Evolutionary conservation across 805 yeast genomes (phyloP).

Genomic region (Novakomyces olei): DNA sequence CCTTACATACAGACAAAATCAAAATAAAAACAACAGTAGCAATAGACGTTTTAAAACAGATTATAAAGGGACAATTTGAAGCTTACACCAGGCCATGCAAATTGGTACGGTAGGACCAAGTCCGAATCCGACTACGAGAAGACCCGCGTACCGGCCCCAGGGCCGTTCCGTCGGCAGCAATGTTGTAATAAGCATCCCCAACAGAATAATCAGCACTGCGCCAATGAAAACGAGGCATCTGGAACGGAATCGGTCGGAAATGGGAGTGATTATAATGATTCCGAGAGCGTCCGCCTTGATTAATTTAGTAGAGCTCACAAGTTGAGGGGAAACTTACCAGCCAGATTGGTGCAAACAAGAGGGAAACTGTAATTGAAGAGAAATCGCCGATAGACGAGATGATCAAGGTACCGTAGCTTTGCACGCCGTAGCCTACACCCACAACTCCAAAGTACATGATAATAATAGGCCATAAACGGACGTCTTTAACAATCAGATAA

Average conservation of each 20-base stretch:
- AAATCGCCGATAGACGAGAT: constrained; percentile 45
- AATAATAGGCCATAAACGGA: constrained; percentile 56
- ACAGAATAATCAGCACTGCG: constrained; percentile 44
- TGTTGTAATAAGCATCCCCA: constrained; percentile 55
- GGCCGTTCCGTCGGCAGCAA: constrained; percentile 34
- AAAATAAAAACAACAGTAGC: too few relatives aligned
- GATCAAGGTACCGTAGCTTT: constrained; percentile 65
- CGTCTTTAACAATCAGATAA: constrained; percentile 30
- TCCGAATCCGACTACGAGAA: constrained; percentile 65
- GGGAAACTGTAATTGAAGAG: constrained; percentile 44
- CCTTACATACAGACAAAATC: too few relatives aligned
- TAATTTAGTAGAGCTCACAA: too few relatives aligned
- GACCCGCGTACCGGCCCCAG: constrained; percentile 65
- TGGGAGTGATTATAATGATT: constrained; percentile 51
- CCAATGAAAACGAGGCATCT: constrained; percentile 42
- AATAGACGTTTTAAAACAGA: too few relatives aligned
- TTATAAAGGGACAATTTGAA: too few relatives aligned
- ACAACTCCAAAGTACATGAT: constrained; percentile 86
- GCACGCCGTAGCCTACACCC: constrained; percentile 73
- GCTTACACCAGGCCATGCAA: constrained; percentile 67
- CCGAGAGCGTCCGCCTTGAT: constrained; percentile 63
- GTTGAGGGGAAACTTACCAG: too few relatives aligned
- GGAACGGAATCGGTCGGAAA: constrained; percentile 46
- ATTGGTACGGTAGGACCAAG: constrained; percentile 83
- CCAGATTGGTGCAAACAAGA: constrained; percentile 80